phyloP scores from a whole-genome alignment of 2,329 filamentous ascomycete genomes.

The Ophioceras dolichostomum region DNA sequence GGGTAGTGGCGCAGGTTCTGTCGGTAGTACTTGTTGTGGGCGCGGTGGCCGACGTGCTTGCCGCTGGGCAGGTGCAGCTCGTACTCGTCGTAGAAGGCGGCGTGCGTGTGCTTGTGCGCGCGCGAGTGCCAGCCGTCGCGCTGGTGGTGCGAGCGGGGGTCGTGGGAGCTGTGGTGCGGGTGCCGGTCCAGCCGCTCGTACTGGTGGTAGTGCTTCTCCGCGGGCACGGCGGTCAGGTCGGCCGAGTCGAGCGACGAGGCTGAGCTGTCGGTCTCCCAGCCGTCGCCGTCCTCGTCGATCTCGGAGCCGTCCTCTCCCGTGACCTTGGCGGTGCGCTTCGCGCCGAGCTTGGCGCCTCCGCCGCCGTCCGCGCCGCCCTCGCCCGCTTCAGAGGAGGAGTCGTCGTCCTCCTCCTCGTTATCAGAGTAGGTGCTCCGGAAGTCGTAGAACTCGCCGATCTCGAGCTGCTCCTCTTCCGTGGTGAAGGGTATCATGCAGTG shows the following conservation, averaged over 20 bases:
- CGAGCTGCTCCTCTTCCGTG: slow-evolving; percentile 78
- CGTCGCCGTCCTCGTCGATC: slow-evolving; percentile 50
- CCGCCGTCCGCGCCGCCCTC: slow-evolving; percentile 30
- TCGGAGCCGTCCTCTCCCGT: slow-evolving; percentile 38
- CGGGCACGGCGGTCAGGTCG: slow-evolving; percentile 68
- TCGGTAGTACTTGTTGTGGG: slow-evolving; percentile 75
- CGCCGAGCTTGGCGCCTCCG: slow-evolving; percentile 56
- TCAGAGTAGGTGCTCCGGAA: slow-evolving; percentile 95
- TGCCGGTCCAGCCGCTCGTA: slow-evolving; percentile 62
- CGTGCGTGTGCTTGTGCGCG: slow-evolving; percentile 60
- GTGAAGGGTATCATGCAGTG: slow-evolving; percentile 96
- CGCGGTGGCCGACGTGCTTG: slow-evolving; percentile 80
- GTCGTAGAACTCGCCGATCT: slow-evolving; percentile 94
- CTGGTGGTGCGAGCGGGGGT: slow-evolving; percentile 61
- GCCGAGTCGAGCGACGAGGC: slow-evolving; percentile 81
- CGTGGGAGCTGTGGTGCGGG: slow-evolving; percentile 61
- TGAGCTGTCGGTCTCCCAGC: slow-evolving; percentile 92
- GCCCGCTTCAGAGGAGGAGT: no score
- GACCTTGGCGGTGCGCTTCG: slow-evolving; percentile 39
- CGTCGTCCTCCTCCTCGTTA: slow-evolving; percentile 49
- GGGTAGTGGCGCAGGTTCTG: slow-evolving; percentile 87
- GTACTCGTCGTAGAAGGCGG: slow-evolving; percentile 83
- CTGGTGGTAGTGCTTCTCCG: slow-evolving; percentile 58
- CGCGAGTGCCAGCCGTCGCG: slow-evolving; percentile 73
- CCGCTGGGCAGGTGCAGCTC: slow-evolving; percentile 90